A percentile compares a stretch with the other conserved stretches of the same genome.
Conservation (phyloP, 2,329 filamentous ascomycete genomes). For the Clathrospora elynae region DNA sequence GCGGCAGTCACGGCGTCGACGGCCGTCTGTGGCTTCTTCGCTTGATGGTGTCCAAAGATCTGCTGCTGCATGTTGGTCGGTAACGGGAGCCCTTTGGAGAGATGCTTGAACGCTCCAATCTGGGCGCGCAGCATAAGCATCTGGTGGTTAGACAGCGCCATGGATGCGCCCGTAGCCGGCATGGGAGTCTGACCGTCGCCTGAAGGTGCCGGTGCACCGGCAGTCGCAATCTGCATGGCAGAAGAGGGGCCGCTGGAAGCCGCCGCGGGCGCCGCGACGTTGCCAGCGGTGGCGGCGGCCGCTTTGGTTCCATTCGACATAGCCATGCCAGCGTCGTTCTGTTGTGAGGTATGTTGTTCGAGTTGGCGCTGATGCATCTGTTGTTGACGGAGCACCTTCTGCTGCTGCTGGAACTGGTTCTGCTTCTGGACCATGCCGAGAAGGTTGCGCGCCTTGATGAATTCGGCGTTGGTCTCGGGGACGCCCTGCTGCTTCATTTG, state of each 20-base stretch:
- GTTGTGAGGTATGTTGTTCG: constrained; percentile 54
- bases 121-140: constrained; percentile 79
- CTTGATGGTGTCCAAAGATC: constrained; percentile 74
- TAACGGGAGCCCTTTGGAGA: constrained; percentile 85
- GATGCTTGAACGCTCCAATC: constrained; percentile 86
- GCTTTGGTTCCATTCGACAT: constrained; percentile 56
- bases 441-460: constrained; percentile 78
- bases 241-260: constrained; percentile 32
- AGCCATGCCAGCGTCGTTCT: constrained; percentile 52
- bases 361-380: constrained; percentile 59
- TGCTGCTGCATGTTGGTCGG: constrained; percentile 79
- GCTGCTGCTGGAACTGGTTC: constrained; percentile 53
- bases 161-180: constrained; percentile 31
- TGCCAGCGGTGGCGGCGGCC: constrained; percentile 29
- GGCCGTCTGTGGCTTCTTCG: constrained; percentile 55
- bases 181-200: constrained; percentile 49
- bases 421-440: constrained; percentile 72
- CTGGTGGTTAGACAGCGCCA: constrained; percentile 65
- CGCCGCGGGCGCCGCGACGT: constrained; percentile 21
- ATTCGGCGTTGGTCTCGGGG: constrained; percentile 81
- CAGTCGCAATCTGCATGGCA: constrained; percentile 31
- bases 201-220: constrained; percentile 32
- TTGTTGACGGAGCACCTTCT: constrained; percentile 51
- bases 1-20: constrained; percentile 51
- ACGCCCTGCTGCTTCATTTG: constrained; percentile 87